These are phyloP conservation scores for Corchorus capsularis DNA, from an alignment of 345 rosid genomes.

Conservation along the genomic window DNA sequence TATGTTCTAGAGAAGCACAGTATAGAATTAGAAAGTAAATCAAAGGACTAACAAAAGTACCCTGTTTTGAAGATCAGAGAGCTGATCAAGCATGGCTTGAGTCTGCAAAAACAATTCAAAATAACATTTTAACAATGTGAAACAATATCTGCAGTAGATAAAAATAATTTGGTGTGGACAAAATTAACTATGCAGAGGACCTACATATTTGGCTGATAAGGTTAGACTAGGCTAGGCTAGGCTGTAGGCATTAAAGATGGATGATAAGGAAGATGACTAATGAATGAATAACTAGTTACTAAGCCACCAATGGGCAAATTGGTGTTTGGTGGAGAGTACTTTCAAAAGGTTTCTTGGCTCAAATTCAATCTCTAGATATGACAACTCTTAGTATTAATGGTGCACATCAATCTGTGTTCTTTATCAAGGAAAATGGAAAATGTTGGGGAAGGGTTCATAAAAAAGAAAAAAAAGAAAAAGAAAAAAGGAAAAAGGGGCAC, in stretches of 20 bases:
- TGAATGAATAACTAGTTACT: neutral
- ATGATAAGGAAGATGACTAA: neutral
- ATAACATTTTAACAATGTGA: too few relatives aligned
- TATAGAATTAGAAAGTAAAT: neutral
- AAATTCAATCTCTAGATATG: neutral
- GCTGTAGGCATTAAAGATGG: neutral
- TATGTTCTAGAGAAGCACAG: neutral
- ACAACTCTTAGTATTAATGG: neutral
- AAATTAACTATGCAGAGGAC: too few relatives aligned
- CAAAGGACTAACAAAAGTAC: slow-evolving; percentile 24
- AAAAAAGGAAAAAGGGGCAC: neutral
- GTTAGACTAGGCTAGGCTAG: neutral
- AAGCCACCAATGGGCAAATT: neutral
- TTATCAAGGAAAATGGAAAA: neutral
- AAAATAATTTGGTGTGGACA: too few relatives aligned
- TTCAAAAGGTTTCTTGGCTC: neutral
- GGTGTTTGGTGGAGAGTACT: neutral
- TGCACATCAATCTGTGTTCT: neutral
- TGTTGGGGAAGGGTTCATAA: neutral
- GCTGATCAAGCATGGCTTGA: slow-evolving; percentile 52
- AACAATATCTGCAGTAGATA: too few relatives aligned
- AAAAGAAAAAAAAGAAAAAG: neutral
- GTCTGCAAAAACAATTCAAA: slow-evolving; percentile 39
- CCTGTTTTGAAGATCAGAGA: slow-evolving; percentile 53
- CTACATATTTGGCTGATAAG: neutral